phyloP scores from a whole-genome alignment of 2,329 filamentous ascomycete species.

The Ascochyta pisi region DNA sequence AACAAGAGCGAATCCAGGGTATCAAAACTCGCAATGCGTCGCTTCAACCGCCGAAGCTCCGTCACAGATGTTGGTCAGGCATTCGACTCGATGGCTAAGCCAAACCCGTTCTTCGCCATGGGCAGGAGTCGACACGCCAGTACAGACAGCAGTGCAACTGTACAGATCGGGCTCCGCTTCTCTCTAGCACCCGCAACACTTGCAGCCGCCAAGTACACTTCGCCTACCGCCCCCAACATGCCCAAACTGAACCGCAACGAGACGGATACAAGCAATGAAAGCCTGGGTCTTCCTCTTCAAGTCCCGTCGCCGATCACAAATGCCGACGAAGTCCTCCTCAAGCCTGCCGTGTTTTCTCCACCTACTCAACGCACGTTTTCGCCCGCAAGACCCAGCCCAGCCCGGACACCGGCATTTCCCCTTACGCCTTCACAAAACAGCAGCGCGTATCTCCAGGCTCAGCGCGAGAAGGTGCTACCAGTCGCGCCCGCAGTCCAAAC shows the following conservation, averaged over 20 bases:
- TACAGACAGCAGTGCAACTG: conserved; percentile 69
- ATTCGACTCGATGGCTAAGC: conserved; percentile 47
- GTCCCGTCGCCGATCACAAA: conserved; percentile 27
- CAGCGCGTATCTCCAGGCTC: conserved; percentile 41
- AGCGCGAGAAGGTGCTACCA: conserved; percentile 46
- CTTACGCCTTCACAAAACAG: conserved; percentile 36
- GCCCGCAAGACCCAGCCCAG: conserved; percentile 31
- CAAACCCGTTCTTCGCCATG: conserved; percentile 48
- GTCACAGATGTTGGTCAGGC: conserved; percentile 49
- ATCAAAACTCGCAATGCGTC: conserved; percentile 41
- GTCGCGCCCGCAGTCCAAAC: conserved; percentile 31
- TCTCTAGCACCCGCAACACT: conserved; percentile 57
- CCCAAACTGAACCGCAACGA: conserved; percentile 33
- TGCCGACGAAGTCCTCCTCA: conserved; percentile 22
- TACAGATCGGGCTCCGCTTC: conserved; percentile 74
- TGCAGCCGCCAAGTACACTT: conserved; percentile 40
- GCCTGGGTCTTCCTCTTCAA: conserved; percentile 43
- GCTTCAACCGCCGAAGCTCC: conserved; percentile 43
- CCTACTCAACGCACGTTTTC: conserved; percentile 26
- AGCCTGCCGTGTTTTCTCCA: conserved; percentile 30
- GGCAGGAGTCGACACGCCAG: conserved; percentile 49
- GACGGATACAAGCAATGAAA: conserved; percentile 36
- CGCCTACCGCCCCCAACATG: conserved; percentile 14
- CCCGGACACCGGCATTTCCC: conserved; percentile 35
- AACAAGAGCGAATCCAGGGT: conserved; percentile 25